Conservation (phyloP, 1,284 basidiomycete species). For the Sporisorium exsertum region DNA sequence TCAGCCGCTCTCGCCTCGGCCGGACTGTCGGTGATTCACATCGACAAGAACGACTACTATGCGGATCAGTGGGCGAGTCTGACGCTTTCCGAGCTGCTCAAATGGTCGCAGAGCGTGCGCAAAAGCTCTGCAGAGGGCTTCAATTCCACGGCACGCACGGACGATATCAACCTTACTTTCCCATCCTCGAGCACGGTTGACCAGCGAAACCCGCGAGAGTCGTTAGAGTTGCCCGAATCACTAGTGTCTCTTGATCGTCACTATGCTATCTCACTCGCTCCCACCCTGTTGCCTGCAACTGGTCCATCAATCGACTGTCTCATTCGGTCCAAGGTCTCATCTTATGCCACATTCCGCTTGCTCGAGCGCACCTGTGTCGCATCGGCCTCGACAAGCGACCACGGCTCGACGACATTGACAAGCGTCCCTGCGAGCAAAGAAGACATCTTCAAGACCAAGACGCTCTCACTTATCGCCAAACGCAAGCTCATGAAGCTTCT, state of each 20-base stretch:
- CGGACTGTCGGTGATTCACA: slow-evolving; percentile 85
- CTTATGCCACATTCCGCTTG: slow-evolving; percentile 89
- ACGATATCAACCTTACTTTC: slow-evolving; percentile 25
- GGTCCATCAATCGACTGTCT: slow-evolving; percentile 85
- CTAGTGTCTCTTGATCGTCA: slow-evolving; percentile 70
- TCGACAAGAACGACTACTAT: slow-evolving; percentile 87
- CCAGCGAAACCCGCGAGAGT: background rate
- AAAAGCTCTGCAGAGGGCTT: slow-evolving; percentile 18
- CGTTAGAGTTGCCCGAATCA: slow-evolving; percentile 22
- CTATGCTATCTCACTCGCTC: slow-evolving; percentile 86
- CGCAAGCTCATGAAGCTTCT: slow-evolving; percentile 92
- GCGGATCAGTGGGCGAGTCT: slow-evolving; percentile 85
- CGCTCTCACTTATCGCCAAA: slow-evolving; percentile 84
- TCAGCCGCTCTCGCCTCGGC: slow-evolving; percentile 80
- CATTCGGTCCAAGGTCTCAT: slow-evolving; percentile 84
- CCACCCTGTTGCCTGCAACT: slow-evolving; percentile 82
- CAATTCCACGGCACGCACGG: background rate
- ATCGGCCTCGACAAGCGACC: background rate
- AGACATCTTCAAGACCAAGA: slow-evolving; percentile 88
- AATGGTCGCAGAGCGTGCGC: slow-evolving; percentile 73
- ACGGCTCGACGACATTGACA: slow-evolving; percentile 12
- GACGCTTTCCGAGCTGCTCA: slow-evolving; percentile 80
- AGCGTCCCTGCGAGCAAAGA: slow-evolving; percentile 89
- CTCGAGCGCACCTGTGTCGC: slow-evolving; percentile 73
- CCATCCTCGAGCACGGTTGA: slow-evolving; percentile 12